Conservation (phyloP, 192 early-diverging fungal genomes). For the Coemansia sp. region DNA sequence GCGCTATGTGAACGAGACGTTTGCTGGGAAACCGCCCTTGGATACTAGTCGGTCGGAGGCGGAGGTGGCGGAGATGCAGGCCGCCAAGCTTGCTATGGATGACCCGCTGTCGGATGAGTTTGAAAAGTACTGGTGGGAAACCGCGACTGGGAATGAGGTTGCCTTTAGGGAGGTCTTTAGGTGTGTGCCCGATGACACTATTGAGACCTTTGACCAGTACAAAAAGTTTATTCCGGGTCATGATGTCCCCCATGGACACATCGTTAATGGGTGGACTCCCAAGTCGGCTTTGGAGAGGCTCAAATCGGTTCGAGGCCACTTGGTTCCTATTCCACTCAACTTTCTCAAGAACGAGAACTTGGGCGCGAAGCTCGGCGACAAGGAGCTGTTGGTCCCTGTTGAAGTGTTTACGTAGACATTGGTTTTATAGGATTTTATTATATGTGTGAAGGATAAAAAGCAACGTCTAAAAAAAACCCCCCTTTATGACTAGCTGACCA, state of each 20-base stretch:
- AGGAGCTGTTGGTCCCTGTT: slow-evolving; percentile 49
- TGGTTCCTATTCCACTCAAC: slow-evolving; percentile 53
- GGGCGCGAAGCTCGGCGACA: slow-evolving; percentile 50
- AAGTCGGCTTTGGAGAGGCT: slow-evolving; percentile 34
- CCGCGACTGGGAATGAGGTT: slow-evolving; percentile 65
- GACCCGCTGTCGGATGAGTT: slow-evolving; percentile 72
- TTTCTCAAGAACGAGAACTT: slow-evolving; percentile 53
- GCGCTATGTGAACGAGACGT: slow-evolving; percentile 43
- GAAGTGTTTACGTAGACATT: slow-evolving; percentile 48
- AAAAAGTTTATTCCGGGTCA: slow-evolving; percentile 48
- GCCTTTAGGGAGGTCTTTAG: slow-evolving; percentile 79
- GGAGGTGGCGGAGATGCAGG: slow-evolving; percentile 2
- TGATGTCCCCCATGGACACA: slow-evolving; percentile 45
- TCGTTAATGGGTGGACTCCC: slow-evolving; percentile 19
- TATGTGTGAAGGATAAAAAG: no score
- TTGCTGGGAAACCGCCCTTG: slow-evolving; percentile 40
- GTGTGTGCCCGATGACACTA: slow-evolving; percentile 82
- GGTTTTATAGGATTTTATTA: not conserved
- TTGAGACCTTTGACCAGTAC: slow-evolving; percentile 61
- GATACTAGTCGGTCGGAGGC: slow-evolving; percentile 20
- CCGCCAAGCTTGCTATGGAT: slow-evolving; percentile 36
- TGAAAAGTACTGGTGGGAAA: slow-evolving; percentile 60
- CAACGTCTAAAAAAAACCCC: no score
- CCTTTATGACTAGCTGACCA: no score
- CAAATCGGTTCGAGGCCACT: slow-evolving; percentile 40